Evolutionary conservation across 495 filamentous ascomycete species (phyloP).

Genomic region (Penicillium alfredii): DNA sequence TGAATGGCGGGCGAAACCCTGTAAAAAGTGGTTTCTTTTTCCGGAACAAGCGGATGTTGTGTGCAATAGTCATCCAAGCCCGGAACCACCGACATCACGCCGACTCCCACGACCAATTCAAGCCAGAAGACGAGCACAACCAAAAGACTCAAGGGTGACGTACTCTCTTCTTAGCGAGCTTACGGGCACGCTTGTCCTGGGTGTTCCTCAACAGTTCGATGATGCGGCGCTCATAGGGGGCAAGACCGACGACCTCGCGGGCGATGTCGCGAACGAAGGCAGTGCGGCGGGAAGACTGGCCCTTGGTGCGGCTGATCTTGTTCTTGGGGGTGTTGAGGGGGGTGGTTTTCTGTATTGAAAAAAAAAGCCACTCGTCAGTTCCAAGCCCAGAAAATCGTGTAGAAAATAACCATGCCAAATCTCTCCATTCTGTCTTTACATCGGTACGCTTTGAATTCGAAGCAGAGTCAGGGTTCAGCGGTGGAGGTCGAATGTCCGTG

Average conservation of each 20-base stretch:
- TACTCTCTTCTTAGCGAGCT: slow-evolving; percentile 99
- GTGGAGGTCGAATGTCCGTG: too few species aligned
- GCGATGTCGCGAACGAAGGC: slow-evolving; percentile 91
- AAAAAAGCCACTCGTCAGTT: slow-evolving; percentile 30
- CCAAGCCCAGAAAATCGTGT: too few species aligned
- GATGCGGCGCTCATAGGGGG: slow-evolving; percentile 95
- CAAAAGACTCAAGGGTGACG: slow-evolving; percentile 22
- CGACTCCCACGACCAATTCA: slow-evolving; percentile 2
- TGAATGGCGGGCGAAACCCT: too few species aligned
- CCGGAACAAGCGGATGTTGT: too few species aligned
- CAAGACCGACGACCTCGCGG: slow-evolving; percentile 87
- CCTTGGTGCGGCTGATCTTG: slow-evolving; percentile 83
- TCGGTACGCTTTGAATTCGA: slow-evolving; percentile 6
- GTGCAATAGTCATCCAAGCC: too few species aligned
- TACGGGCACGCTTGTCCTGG: slow-evolving; percentile 98
- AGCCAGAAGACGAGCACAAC: background rate
- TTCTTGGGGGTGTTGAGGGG: slow-evolving; percentile 73
- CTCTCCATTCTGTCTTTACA: too few species aligned
- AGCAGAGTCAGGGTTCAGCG: slow-evolving; percentile 9
- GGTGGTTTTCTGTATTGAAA: slow-evolving; percentile 79
- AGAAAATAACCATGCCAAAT: too few species aligned
- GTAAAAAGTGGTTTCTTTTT: too few species aligned
- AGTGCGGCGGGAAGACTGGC: slow-evolving; percentile 85
- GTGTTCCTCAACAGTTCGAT: slow-evolving; percentile 97
- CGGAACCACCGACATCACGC: slow-evolving; percentile 1